Conservation (phyloP, 2,329 filamentous ascomycete species). For the Xylogone sp. region DNA sequence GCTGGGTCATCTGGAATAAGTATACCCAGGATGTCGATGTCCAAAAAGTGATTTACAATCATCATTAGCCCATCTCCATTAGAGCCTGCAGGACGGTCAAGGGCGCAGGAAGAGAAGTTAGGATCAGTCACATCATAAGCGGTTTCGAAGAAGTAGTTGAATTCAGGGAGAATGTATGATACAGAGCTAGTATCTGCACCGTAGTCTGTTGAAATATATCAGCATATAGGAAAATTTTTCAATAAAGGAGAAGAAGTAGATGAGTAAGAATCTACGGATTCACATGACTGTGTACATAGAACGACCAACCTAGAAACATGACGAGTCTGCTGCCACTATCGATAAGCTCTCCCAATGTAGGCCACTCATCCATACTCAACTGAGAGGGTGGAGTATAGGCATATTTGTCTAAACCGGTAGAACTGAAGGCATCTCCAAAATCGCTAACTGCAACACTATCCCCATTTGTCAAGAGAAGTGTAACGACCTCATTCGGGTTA, state of each 20-base stretch:
- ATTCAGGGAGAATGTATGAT: constrained; percentile 63
- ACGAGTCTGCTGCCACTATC: constrained; percentile 58
- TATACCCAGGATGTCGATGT: constrained; percentile 40
- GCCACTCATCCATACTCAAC: constrained; percentile 55
- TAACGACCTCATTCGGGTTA: constrained; percentile 58
- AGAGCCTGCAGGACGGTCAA: constrained; percentile 55
- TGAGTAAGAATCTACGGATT: neutral
- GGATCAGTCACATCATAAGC: constrained; percentile 55
- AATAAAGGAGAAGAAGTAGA: neutral
- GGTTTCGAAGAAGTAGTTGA: constrained; percentile 69
- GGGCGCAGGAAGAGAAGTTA: constrained; percentile 59
- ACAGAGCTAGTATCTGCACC: constrained; percentile 43
- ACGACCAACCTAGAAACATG: constrained; percentile 60
- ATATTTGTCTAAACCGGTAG: constrained; percentile 18
- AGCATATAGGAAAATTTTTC: neutral
- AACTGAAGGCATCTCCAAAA: constrained; percentile 37
- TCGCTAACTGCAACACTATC: constrained; percentile 52
- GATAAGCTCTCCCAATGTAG: constrained; percentile 66
- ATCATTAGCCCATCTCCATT: constrained; percentile 45
- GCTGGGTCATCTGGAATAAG: constrained; percentile 48
- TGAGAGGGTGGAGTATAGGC: constrained; percentile 23
- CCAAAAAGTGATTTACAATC: constrained; percentile 63
- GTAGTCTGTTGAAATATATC: constrained; percentile 49
- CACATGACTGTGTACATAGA: neutral
- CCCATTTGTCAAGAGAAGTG: constrained; percentile 60